Percentiles rank a stretch among this genome's conserved stretches.
Conservation (phyloP, 768 basidiomycete species). For the Dacryopinax primogenitus region DNA sequence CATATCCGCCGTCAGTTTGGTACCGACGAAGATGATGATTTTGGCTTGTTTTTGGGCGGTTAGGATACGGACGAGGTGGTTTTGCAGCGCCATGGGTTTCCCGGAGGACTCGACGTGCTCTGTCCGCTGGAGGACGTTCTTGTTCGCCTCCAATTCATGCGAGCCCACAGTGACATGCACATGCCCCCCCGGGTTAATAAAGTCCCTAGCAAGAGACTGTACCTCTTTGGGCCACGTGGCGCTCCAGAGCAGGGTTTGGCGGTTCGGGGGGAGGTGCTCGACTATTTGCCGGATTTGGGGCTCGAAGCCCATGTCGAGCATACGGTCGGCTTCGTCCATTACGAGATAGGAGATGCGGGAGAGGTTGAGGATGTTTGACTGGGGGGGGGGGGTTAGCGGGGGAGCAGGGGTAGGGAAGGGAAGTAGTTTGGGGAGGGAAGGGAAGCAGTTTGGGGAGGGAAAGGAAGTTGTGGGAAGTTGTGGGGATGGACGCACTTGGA, state of each 20-base stretch:
- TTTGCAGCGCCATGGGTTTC: conserved; percentile 34
- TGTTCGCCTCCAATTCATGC: conserved; percentile 35
- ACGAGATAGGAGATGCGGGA: conserved; percentile 34
- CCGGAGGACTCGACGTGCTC: conserved; percentile 34
- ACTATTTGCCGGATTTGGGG: conserved; percentile 24
- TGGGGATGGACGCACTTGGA: conserved; percentile 4
- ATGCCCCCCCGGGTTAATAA: conserved; percentile 29
- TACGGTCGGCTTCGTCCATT: conserved; percentile 36
- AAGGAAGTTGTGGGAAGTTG: background rate
- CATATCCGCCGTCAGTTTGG: conserved; percentile 28
- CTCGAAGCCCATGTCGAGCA: conserved; percentile 41
- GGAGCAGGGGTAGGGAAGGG: conserved; percentile 15
- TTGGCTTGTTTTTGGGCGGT: conserved; percentile 31
- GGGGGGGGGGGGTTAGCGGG: conserved; percentile 28
- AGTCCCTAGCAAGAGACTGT: conserved; percentile 34
- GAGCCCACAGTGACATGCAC: conserved; percentile 38
- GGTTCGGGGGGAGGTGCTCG: conserved; percentile 30
- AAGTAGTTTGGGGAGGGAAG: conserved; percentile 9
- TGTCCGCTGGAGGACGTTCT: conserved; percentile 34
- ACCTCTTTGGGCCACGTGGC: conserved; percentile 40
- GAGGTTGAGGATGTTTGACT: conserved; percentile 32
- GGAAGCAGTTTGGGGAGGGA: no score
- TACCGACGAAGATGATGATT: conserved; percentile 37
- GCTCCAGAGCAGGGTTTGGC: conserved; percentile 32
- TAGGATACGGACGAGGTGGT: conserved; percentile 34